Conservation (phyloP, 352 stramenopile genomes). For the Hyaloperonospora arabidopsidis region DNA sequence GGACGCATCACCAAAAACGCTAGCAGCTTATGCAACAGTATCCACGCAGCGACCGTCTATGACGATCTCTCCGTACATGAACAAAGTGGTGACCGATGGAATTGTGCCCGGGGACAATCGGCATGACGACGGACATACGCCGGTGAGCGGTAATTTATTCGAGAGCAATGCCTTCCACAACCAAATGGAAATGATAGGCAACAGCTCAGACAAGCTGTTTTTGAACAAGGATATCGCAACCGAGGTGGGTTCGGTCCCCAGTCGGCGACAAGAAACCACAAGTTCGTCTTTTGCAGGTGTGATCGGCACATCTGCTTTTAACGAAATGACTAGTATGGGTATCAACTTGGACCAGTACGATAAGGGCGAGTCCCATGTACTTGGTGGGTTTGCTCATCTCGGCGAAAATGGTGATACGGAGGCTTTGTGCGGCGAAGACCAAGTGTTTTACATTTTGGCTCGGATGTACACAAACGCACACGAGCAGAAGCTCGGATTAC, state of each 20-base stretch:
- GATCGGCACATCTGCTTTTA: constrained; percentile 48
- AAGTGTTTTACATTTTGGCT: constrained; percentile 78
- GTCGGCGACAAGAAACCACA: constrained; percentile 17
- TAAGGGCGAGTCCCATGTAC: constrained; percentile 32
- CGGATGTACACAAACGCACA: constrained; percentile 67
- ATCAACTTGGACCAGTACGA: constrained; percentile 56
- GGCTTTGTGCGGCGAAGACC: constrained; percentile 44
- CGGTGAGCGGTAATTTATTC: constrained; percentile 47
- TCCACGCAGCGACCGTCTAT: constrained; percentile 40
- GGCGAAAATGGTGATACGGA: constrained; percentile 2
- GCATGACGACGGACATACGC: constrained; percentile 22
- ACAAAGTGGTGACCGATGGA: constrained; percentile 43
- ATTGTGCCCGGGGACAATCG: constrained; percentile 1
- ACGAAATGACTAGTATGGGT: constrained; percentile 72
- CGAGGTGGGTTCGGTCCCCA: constrained; percentile 28
- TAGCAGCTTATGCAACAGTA: constrained; percentile 27
- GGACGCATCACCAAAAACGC: constrained; percentile 32
- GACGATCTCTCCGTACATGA: constrained; percentile 70
- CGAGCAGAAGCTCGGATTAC: constrained; percentile 63
- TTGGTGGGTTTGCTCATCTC: constrained; percentile 41
- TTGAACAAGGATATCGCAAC: constrained; percentile 28
- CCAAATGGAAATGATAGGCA: constrained; percentile 53
- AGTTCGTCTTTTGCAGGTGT: constrained; percentile 18
- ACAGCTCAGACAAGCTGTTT: constrained; percentile 30
- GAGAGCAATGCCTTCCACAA: constrained; percentile 64